phyloP scores from a whole-genome alignment of 2,329 filamentous ascomycete species.

The Cladosporium sphaerospermum region DNA sequence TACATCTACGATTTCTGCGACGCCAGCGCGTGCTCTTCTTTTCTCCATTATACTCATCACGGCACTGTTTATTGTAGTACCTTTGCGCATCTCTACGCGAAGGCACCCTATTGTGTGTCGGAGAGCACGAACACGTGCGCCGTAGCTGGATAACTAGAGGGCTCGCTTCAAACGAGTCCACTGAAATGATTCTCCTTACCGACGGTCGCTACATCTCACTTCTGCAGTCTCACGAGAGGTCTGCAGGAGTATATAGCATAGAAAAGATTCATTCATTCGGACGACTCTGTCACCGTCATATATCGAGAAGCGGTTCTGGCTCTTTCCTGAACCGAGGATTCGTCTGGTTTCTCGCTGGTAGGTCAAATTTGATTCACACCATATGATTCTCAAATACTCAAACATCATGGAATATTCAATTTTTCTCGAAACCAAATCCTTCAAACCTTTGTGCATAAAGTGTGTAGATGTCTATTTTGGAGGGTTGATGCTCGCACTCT shows the following conservation, averaged over 20 bases:
- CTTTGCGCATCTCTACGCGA: conserved; percentile 37
- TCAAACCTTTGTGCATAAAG: too few species aligned
- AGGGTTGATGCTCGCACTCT: conserved; percentile 4
- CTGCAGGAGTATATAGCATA: too few species aligned
- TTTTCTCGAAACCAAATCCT: too few species aligned
- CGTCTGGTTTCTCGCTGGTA: too few species aligned
- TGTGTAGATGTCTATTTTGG: not conserved
- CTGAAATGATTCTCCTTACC: conserved; percentile 62
- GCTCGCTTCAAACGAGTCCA: conserved; percentile 30
- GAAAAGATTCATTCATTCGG: too few species aligned
- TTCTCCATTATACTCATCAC: conserved; percentile 23
- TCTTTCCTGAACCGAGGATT: too few species aligned
- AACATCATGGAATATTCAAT: too few species aligned
- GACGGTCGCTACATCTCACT: conserved; percentile 52
- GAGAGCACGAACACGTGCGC: conserved; percentile 51
- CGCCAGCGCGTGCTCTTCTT: conserved; percentile 2
- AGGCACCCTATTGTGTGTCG: conserved; percentile 58
- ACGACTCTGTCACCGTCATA: too few species aligned
- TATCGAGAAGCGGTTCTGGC: too few species aligned
- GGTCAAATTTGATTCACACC: too few species aligned
- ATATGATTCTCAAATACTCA: too few species aligned
- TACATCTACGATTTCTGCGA: conserved; percentile 13
- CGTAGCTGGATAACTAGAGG: conserved; percentile 62
- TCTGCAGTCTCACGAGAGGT: not conserved
- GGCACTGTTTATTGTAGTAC: conserved; percentile 63